Percentiles rank a stretch among this genome's conserved stretches.
Evolutionary conservation across 495 filamentous ascomycete species (phyloP).

Genomic region (Trichoderma gamsii): DNA sequence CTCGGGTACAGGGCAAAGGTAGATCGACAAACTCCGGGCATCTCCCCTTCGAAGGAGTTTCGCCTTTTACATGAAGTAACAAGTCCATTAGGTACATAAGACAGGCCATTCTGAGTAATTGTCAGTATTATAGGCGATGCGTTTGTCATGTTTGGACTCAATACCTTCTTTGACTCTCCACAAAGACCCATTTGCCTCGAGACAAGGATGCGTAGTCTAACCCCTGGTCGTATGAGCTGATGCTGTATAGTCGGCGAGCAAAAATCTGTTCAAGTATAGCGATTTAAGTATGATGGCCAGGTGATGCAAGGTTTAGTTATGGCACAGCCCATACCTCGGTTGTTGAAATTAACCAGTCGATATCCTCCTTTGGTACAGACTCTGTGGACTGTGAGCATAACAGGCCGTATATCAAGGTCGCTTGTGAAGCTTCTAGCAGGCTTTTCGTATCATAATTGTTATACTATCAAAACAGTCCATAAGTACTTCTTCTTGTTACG

Average conservation of each 20-base stretch:
- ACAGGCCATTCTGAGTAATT: neutral
- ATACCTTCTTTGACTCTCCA: neutral
- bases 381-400: neutral
- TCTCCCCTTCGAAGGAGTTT: neutral
- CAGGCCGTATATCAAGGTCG: neutral
- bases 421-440: neutral
- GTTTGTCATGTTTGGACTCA: neutral
- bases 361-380: neutral
- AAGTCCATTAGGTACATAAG: neutral
- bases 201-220: neutral
- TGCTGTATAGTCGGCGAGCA: neutral
- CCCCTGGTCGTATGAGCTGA: neutral
- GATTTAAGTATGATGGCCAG: neutral
- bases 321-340: neutral
- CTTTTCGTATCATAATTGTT: neutral
- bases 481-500: neutral
- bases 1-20: neutral
- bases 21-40: neutral
- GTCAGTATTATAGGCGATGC: neutral
- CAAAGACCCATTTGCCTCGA: neutral
- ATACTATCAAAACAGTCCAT: neutral
- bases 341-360: neutral
- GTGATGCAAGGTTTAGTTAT: neutral
- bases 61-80: neutral
- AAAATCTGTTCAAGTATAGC: neutral